Conservation (phyloP, 129 eudicot species). For the Tagetes erecta region DNA sequence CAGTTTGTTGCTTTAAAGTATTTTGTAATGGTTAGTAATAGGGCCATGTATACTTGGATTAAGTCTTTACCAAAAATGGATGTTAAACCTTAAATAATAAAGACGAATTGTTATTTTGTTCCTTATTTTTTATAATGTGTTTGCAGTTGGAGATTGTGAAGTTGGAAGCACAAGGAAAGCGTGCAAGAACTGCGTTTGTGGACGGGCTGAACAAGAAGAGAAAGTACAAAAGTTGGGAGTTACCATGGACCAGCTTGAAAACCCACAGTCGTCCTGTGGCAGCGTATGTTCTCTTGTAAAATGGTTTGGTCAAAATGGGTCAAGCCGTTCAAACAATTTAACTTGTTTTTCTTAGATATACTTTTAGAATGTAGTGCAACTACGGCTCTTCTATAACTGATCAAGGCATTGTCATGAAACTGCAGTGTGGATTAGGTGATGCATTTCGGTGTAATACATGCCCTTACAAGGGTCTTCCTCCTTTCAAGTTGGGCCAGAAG, state of each 20-base stretch:
- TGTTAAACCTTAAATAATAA: not conserved
- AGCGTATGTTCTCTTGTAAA: slow-evolving; percentile 50
- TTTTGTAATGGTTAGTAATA: not conserved
- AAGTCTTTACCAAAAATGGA: not conserved
- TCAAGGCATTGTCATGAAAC: not conserved
- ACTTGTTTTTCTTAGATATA: not conserved
- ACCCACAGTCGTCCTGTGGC: slow-evolving; percentile 84
- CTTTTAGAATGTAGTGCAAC: not conserved
- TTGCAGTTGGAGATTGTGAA: slow-evolving; percentile 75
- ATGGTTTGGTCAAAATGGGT: not conserved
- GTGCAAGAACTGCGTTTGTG: slow-evolving; percentile 82
- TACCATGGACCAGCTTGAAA: slow-evolving; percentile 65
- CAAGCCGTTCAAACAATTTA: not conserved
- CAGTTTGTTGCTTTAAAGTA: not conserved
- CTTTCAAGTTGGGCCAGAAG: slow-evolving; percentile 85
- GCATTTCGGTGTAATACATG: slow-evolving; percentile 83
- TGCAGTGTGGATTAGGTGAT: slow-evolving; percentile 88
- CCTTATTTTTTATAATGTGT: not conserved
- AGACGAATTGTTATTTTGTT: not conserved
- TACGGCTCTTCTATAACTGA: not conserved
- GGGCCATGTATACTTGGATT: not conserved
- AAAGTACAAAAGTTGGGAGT: slow-evolving; percentile 70
- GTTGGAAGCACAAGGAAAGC: slow-evolving; percentile 81
- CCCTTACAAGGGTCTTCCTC: slow-evolving; percentile 91
- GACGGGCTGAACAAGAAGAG: slow-evolving; percentile 75